Evolutionary conservation across 83 land plant species (phyloP), one percentile per base, ranked within the genome.

Genomic region (Diphasiastrum complanatum): DNA sequence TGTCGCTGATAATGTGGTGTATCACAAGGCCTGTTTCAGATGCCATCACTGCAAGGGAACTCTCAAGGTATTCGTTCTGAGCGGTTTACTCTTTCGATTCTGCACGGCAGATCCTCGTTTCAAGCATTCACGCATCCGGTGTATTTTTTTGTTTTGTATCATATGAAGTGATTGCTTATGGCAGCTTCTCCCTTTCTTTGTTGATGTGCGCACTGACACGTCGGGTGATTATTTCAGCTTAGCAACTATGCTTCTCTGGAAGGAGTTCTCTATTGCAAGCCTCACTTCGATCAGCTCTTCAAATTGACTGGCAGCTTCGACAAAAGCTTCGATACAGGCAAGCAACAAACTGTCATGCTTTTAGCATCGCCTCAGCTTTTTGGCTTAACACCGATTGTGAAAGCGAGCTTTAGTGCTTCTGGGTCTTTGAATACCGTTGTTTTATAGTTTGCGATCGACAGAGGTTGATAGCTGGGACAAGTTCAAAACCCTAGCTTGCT

Each of bases 21-120:
- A 78, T 41, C 88, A 84, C 38, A 78, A 78, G 65, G 60, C 79
- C 32, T 84, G 88, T 68, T 84, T 84, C 77, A 76, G 65, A 35
- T 84, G 88, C 67, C 50, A 51, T 40, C 88, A 81, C 65, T 84
- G 88, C 79, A 84, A 81, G 48, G 78, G 85, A n/a, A 81, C 84
- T 12, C 70, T 84, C 4, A 73, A 78, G 84, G 88, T 81, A 31
- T 2, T n/a, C 18, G 25, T 41, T 4, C 19, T 18, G 10, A 24
- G 30, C 52, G 27, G 29, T 33, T 19, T 16, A 20, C 5, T 30
- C 25, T 31, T 24, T 32, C 37, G 12, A 41, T 41, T 14, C 45
- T 14, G 12, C n/a, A 12, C 12, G 24, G 12, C 19, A 5, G 8
- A 8, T 30, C 16, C 14, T 22, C n/a, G 5, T 26, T 33, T 51